Conservation (phyloP, 176 grass and related monocot species). For the Lolium rigidum region DNA sequence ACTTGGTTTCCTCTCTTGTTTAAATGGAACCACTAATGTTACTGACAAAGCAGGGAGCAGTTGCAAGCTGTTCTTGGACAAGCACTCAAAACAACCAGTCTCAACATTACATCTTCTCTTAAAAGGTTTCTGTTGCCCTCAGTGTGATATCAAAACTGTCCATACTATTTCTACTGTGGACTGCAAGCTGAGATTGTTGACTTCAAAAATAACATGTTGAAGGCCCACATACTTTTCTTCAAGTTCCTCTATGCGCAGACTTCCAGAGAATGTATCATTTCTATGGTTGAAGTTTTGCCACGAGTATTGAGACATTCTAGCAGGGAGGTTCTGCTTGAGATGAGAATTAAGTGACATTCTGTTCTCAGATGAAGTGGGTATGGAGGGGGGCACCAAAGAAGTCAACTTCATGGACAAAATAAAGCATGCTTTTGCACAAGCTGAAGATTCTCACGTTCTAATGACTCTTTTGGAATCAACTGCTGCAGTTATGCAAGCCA, state of each 20-base stretch:
- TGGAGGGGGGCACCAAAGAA: constrained; percentile 54
- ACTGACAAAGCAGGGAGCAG: constrained; percentile 39
- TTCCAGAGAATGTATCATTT: constrained; percentile 69
- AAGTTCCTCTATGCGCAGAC: constrained; percentile 68
- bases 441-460: constrained; percentile 64
- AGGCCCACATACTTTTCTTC: constrained; percentile 71
- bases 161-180: constrained; percentile 55
- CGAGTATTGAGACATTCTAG: constrained; percentile 77
- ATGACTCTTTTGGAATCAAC: constrained; percentile 80
- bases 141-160: constrained; percentile 59
- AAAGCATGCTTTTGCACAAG: constrained; percentile 60
- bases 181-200: constrained; percentile 50
- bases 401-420: constrained; percentile 71
- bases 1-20: constrained; percentile 93
- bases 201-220: constrained; percentile 40
- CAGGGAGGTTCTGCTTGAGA: constrained; percentile 61
- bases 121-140: constrained; percentile 78
- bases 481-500: constrained; percentile 73
- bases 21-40: constrained; percentile 62
- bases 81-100: constrained; percentile 49
- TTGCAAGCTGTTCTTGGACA: constrained; percentile 74
- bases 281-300: constrained; percentile 73
- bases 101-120: constrained; percentile 81
- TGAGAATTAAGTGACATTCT: constrained; percentile 65
- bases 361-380: constrained; percentile 57